phyloP scores from a whole-genome alignment of 2,329 filamentous ascomycete species.

The Herpotrichia juniperi region DNA sequence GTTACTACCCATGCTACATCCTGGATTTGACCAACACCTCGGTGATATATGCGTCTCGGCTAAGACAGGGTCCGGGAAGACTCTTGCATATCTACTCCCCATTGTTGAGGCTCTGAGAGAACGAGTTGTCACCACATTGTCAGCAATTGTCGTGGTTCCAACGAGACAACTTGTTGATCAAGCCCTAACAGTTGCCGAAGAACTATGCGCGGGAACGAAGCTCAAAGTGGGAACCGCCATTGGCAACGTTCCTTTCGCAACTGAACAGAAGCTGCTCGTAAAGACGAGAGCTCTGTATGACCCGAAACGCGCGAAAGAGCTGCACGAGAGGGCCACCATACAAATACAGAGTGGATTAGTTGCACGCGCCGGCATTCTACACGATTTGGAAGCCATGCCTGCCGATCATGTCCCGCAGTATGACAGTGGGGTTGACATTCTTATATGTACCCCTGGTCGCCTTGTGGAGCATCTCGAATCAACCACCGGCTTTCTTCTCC shows the following conservation, averaged over 20 bases:
- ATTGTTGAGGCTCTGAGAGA: conserved; percentile 78
- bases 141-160: conserved; percentile 84
- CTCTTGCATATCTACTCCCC: conserved; percentile 86
- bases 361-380: conserved; percentile 44
- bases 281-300: conserved; percentile 67
- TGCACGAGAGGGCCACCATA: conserved; percentile 50
- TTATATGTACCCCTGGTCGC: conserved; percentile 90
- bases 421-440: conserved; percentile 78
- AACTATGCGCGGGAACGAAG: conserved; percentile 72
- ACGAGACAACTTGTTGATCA: conserved; percentile 91
- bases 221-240: conserved; percentile 82
- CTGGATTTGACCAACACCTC: conserved; percentile 63
- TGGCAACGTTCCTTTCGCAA: conserved; percentile 75
- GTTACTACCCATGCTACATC: conserved; percentile 79
- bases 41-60: conserved; percentile 91
- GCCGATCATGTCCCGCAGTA: conserved; percentile 69
- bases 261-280: conserved; percentile 67
- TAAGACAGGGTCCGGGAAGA: conserved; percentile 95
- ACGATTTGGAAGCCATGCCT: conserved; percentile 51
- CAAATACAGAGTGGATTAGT: conserved; percentile 38
- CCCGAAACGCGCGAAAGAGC: conserved; percentile 61
- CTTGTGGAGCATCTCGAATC: conserved; percentile 88
- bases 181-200: conserved; percentile 76
- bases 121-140: conserved; percentile 68
- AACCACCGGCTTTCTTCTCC: conserved; percentile 80